Percentiles rank a stretch among this genome's conserved stretches.
Evolutionary conservation across 768 basidiomycete genomes (phyloP).

Genomic region (Auricularia auricula-judae): DNA sequence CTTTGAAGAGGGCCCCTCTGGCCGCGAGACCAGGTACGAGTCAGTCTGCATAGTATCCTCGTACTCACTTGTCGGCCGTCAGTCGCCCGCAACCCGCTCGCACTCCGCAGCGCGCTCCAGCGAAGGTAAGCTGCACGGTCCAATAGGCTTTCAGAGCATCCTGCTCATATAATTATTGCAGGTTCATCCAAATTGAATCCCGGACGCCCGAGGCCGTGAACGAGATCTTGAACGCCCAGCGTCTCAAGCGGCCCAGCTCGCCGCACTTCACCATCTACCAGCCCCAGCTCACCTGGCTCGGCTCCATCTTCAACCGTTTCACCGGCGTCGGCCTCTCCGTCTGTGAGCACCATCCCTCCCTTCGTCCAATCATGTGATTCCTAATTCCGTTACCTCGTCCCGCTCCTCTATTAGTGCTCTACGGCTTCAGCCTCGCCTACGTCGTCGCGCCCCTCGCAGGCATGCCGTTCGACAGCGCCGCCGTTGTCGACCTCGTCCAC

Average conservation of each 20-base stretch:
- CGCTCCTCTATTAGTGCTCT: slow-evolving; percentile 47
- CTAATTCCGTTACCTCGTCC: neutral
- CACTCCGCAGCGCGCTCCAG: neutral
- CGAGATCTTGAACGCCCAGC: slow-evolving; percentile 76
- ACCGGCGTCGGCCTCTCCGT: slow-evolving; percentile 73
- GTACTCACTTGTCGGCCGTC: neutral
- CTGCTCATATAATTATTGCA: slow-evolving; percentile 12
- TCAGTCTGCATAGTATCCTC: neutral
- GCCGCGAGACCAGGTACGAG: neutral
- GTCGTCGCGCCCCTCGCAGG: slow-evolving; percentile 59
- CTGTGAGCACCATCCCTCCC: slow-evolving; percentile 30
- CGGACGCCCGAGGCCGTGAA: slow-evolving; percentile 44
- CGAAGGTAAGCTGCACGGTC: neutral
- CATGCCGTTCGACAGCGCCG: slow-evolving; percentile 60
- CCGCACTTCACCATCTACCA: slow-evolving; percentile 98
- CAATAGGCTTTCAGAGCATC: neutral
- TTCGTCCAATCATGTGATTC: neutral
- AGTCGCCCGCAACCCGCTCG: neutral
- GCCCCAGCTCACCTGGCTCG: slow-evolving; percentile 84
- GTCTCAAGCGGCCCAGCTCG: slow-evolving; percentile 76
- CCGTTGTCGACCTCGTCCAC: slow-evolving; percentile 62
- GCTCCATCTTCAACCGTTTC: slow-evolving; percentile 78
- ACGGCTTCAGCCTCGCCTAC: slow-evolving; percentile 80
- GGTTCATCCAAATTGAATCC: slow-evolving; percentile 54
- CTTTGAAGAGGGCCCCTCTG: neutral